Evolutionary conservation across 176 grass and related monocot genomes (phyloP), one percentile per base, ranked within the genome.

Genomic region (Zoysia pacifica): DNA sequence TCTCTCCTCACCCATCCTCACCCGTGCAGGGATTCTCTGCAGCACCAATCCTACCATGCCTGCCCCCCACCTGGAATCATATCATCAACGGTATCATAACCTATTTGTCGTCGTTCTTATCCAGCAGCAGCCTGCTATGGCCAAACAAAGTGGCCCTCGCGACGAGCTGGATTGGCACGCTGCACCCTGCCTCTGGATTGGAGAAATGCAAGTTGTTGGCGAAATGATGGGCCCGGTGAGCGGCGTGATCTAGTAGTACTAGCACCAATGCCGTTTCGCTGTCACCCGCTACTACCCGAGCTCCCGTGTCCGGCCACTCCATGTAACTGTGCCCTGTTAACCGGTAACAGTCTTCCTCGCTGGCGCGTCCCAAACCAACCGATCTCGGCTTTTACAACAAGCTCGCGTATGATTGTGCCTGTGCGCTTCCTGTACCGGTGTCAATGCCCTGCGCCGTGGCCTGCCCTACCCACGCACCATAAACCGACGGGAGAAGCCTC

Each of bases 61-160:
- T 81, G 82, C 77, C 70, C 87, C 77, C 71, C 35, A 20, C 36
- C 58, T 72, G 71, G 72, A 85, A 85, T 65, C 82, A 84, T 79
- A 64, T 39, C 61, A 64, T 64, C 61, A 64, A 64, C 11, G 11
- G 28, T 64, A 62, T 73, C 68, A 51, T 62, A 7, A 36, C n/a
- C 75, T 76, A 2, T 55, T 62, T 41, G 62, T 70, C 69, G 48
- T 62, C 1, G 81, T 80, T 81, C 86, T 80, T 70, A 88, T 84
- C 86, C 86, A 75, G 74, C 67, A 52, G 60, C 55, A 13, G 18
- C 19, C 9, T 72, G 60, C 79, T 41, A 9, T 18, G 9, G 12
- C 52, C 42, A 42, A 28, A 28, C 42, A 42, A 49, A 19, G 62
- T 78, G 81, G 49, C 81, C 70, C 76, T 48, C 45, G 55, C 20